Evolutionary conservation across 2,329 filamentous ascomycete species (phyloP).

Genomic region (Aotearoamyces nothofagi): DNA sequence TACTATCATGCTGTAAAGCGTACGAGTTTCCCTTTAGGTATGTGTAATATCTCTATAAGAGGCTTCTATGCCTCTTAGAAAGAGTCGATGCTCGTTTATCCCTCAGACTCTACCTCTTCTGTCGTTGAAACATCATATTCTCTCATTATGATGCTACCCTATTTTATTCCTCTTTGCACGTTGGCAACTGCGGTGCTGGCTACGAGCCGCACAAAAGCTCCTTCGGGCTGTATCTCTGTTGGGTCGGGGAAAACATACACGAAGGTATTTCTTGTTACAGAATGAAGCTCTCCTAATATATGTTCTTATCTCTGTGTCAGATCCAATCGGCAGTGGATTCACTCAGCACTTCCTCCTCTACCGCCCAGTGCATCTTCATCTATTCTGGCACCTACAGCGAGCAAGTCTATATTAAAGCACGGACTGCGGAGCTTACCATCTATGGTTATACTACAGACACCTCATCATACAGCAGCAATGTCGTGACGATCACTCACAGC

Average conservation of each 20-base stretch:
- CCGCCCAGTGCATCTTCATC: slow-evolving; percentile 37
- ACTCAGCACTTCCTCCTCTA: slow-evolving; percentile 28
- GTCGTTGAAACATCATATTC: no score
- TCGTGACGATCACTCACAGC: slow-evolving; percentile 28
- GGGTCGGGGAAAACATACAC: slow-evolving; percentile 6
- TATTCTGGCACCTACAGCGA: slow-evolving; percentile 39
- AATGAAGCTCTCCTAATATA: background rate
- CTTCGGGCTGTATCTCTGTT: slow-evolving; percentile 31
- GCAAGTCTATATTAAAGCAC: slow-evolving; percentile 35
- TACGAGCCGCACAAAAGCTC: slow-evolving; percentile 24
- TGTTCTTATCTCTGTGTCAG: background rate
- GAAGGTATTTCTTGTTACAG: background rate
- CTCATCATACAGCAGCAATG: slow-evolving; percentile 30
- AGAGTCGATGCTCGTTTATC: no score
- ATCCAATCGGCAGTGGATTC: slow-evolving; percentile 34
- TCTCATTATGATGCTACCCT: no score
- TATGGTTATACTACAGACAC: slow-evolving; percentile 36
- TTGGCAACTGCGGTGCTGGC: slow-evolving; percentile 14
- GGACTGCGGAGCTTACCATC: slow-evolving; percentile 32
- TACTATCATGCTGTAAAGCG: no score
- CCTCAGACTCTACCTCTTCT: no score
- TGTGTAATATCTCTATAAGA: no score
- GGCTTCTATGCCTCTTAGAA: no score
- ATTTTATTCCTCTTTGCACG: slow-evolving; percentile 11
- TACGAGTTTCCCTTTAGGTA: no score